Evolutionary conservation across 2,329 filamentous ascomycete genomes (phyloP), one percentile per base, ranked within the genome.

Genomic region (Helminthosporium solani): DNA sequence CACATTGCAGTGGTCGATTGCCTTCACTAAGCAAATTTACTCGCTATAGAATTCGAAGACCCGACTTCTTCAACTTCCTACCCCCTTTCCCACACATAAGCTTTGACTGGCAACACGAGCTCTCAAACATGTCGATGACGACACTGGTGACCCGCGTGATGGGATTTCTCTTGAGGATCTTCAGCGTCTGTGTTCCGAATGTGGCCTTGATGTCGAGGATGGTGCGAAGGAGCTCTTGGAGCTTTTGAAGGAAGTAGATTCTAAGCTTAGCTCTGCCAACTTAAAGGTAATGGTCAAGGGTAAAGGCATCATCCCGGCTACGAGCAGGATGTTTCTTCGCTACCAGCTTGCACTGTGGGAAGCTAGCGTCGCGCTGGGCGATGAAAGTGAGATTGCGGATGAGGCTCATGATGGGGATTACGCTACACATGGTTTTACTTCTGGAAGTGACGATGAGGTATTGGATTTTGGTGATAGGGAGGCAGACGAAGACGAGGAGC

Each of bases 261-360:
- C 56, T 12, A 41, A 50, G 46, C 57, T 47, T 40, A 56, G 36
- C 3, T 27, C 49, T 8, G 40, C 38, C 5, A 49, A 63, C 12
- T 53, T 69, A 11, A 52, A 53, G 49, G 54, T 50, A 25, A 57
- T 59, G 56, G 60, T 57, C 40, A 49, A 46, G 19, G 27, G 49
- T 6, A 59, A 57, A 47, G 58, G 58, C 19, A 44, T 68, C 27
- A 57, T 49, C 12, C 39, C 39, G 3, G 48, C 51, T 12, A 56
- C 53, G 15, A 61, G 20, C 25, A 68, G 66, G 52, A 18, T 44
- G 7, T 44, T 55, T 40, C 54, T 67, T 49, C 49, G 46, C 33
- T 60, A 61, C 23, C 54, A 59, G 46, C 46, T 69, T 19, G 64
- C 66, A 2, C 40, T 61, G 19, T 47, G 41, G 15, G 57, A 56